Conservation (phyloP, 371 early-diverging fungal species). For the Rhizopus arrhizus region DNA sequence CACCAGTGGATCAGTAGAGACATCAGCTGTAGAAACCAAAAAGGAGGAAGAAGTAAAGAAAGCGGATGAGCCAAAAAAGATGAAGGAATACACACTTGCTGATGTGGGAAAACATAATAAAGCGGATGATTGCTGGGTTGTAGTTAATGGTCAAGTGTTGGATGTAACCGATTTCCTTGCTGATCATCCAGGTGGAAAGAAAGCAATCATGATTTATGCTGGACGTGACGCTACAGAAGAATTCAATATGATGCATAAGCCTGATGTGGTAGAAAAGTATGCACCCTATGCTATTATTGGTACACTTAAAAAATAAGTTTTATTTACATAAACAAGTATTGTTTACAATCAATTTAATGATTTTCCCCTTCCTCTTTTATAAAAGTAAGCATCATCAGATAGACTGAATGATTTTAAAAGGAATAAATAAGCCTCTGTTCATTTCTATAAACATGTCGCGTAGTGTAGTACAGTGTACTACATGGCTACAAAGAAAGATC, state of each 20-base stretch:
- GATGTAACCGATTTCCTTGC: slow-evolving; percentile 90
- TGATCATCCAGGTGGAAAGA: slow-evolving; percentile 87
- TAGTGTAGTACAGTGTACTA: too few relatives aligned
- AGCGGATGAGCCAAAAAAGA: slow-evolving; percentile 40
- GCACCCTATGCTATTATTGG: slow-evolving; percentile 84
- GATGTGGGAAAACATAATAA: slow-evolving; percentile 90
- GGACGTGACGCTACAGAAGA: slow-evolving; percentile 87
- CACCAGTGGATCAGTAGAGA: slow-evolving; percentile 28
- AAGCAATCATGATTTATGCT: slow-evolving; percentile 82
- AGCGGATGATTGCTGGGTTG: slow-evolving; percentile 93
- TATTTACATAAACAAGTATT: neutral
- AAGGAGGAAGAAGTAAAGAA: slow-evolving; percentile 31
- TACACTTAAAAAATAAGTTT: slow-evolving; percentile 54
- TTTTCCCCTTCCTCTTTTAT: too few relatives aligned
- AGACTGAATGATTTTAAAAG: too few relatives aligned
- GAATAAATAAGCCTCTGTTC: too few relatives aligned
- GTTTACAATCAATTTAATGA: too few relatives aligned
- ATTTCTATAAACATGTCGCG: too few relatives aligned
- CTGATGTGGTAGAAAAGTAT: slow-evolving; percentile 86
- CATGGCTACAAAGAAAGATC: too few relatives aligned
- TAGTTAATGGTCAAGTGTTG: slow-evolving; percentile 89
- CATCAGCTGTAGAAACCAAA: slow-evolving; percentile 38
- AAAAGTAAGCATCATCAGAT: too few relatives aligned
- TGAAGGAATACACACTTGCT: slow-evolving; percentile 56
- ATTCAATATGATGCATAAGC: slow-evolving; percentile 91